Evolutionary conservation across 1,139 yeast species (phyloP), one percentile per base, ranked within the genome.

Genomic region (Sugiyamaella castrensis): DNA sequence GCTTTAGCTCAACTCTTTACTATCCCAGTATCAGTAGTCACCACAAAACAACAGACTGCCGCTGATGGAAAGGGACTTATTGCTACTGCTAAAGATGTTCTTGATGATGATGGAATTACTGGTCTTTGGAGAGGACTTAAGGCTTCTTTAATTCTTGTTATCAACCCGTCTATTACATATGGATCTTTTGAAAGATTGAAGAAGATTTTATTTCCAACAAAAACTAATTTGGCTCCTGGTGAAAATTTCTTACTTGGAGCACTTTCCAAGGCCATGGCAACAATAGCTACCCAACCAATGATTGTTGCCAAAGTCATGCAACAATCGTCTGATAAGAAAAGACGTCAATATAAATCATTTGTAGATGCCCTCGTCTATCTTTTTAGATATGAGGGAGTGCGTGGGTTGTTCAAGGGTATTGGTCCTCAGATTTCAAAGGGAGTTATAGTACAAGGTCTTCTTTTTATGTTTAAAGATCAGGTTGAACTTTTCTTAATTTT

Each of bases 71-170:
- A 57, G 35, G 57, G 60, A 24, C 73, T 82, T 54, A 51, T 70
- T 31, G 70, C 71, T 47, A 74, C 84, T 45, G 77, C 81, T 29
- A 70, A 73, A 52, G 80, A 81, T 51, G 77, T 87, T 38, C 67
- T 80, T 48, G 71, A 71, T n/a, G 82, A 84, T 43, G 87, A 85
- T 59, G 91, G 94, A 5, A 55, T 82, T 40, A 67, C 77, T 12
- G 94, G 94, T 0, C 78, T 87, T 53, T 87, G 96, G 96, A 76
- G 82, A 58, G 96, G 96, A 0, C 75, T 87, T 54, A 82, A 87
- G 64, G 95, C 89, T 8, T 82, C 89, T 10, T 69, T 87, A 61
- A 86, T 87, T 5, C 75, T 87, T 47, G 87, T 94, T 34, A 73
- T 84, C 53, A 87, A 87, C 69, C 96, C 96, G 4, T 83, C 95